Evolutionary conservation across 805 yeast genomes (phyloP).

Genomic region (Zygoascus biomembranicola): DNA sequence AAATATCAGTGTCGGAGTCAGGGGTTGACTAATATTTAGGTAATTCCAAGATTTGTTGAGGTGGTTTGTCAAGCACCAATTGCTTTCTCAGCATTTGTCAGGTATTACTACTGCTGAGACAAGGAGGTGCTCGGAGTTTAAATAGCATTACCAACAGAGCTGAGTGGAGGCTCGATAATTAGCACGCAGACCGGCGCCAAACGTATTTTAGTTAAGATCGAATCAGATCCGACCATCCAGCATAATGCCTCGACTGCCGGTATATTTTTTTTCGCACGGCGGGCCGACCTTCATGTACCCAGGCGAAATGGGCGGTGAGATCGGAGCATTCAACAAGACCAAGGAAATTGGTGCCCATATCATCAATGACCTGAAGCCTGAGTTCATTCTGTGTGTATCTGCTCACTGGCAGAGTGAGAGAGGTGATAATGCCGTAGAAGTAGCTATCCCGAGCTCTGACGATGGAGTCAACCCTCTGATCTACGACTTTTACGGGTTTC

Average conservation of each 20-base stretch:
- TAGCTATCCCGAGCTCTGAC: slow-evolving; percentile 4
- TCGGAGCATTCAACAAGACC: slow-evolving; percentile 52
- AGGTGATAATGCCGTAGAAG: slow-evolving; percentile 1
- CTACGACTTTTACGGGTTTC: slow-evolving; percentile 74
- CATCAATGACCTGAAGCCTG: slow-evolving; percentile 41
- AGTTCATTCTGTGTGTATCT: slow-evolving; percentile 55
- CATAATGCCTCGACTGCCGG: slow-evolving; percentile 32
- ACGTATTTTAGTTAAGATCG: too few relatives aligned
- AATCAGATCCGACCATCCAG: not conserved
- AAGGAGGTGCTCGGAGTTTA: too few relatives aligned
- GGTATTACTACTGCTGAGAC: too few relatives aligned
- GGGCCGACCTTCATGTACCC: slow-evolving; percentile 71
- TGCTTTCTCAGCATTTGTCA: too few relatives aligned
- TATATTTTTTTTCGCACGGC: slow-evolving; percentile 71
- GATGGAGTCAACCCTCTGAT: slow-evolving; percentile 45
- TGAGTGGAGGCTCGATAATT: too few relatives aligned
- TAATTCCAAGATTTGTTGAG: too few relatives aligned
- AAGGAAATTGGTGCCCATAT: slow-evolving; percentile 45
- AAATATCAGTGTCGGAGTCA: too few relatives aligned
- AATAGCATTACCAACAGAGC: too few relatives aligned
- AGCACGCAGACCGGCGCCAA: too few relatives aligned
- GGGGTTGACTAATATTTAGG: too few relatives aligned
- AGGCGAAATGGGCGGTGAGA: slow-evolving; percentile 42
- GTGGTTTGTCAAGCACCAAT: too few relatives aligned
- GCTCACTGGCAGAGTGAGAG: slow-evolving; percentile 64